Percentiles rank a stretch among this genome's conserved stretches.
Conservation (phyloP, 73 alveolate genomes). For the Paramecium sexaurelia region DNA sequence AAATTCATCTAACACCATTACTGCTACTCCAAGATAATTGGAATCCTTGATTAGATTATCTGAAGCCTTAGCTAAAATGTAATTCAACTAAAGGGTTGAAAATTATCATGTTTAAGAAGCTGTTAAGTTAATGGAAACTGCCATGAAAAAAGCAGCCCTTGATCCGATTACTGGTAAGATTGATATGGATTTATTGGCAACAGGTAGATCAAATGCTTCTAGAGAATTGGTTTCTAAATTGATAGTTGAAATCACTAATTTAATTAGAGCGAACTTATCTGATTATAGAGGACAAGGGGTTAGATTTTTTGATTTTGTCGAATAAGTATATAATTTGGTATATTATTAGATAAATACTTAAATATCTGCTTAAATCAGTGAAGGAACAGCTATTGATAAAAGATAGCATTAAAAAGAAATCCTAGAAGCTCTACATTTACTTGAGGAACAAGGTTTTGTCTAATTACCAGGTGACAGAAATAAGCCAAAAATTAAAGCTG, state of each 20-base stretch:
- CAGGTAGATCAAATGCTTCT: conserved; percentile 64
- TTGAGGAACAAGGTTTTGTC: conserved; percentile 31
- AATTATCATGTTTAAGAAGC: conserved; percentile 62
- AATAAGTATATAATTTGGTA: background rate
- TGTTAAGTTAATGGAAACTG: conserved; percentile 57
- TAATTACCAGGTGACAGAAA: conserved; percentile 49
- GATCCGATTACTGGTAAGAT: conserved; percentile 68
- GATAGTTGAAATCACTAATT: background rate
- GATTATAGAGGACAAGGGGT: conserved; percentile 20
- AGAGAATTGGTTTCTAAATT: conserved; percentile 29
- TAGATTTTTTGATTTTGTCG: conserved; percentile 50
- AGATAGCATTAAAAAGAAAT: conserved; percentile 22
- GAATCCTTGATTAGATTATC: conserved; percentile 97
- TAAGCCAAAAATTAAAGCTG: conserved; percentile 48
- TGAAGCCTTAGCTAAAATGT: conserved; percentile 85
- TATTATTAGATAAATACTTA: background rate
- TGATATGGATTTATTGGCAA: conserved; percentile 68
- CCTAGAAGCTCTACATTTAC: conserved; percentile 15
- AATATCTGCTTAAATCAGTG: background rate
- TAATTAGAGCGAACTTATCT: background rate
- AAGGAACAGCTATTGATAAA: background rate
- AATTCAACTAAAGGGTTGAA: background rate
- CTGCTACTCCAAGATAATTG: conserved; percentile 98
- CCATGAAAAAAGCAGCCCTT: conserved; percentile 65
- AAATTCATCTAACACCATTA: conserved; percentile 88